Percentiles rank a stretch among this genome's conserved stretches.
Conservation (phyloP, 1,139 yeast genomes). For the Scheffersomyces parashehatae region DNA sequence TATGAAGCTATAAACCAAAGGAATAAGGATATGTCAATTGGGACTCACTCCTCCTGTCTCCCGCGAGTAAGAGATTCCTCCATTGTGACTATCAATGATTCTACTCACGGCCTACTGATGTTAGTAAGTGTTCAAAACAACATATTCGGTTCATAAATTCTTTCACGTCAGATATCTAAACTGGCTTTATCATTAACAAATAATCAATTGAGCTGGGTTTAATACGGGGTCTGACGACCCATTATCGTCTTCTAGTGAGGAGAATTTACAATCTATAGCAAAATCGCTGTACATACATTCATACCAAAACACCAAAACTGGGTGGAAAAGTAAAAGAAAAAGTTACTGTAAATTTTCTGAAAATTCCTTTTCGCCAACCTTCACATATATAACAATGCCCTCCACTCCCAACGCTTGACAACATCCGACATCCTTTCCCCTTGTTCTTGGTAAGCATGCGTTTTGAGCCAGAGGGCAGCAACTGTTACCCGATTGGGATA, state of each 20-base stretch:
- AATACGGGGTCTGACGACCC: slow-evolving; percentile 46
- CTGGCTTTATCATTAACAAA: slow-evolving; percentile 51
- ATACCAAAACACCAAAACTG: neutral
- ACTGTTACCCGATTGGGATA: too few relatives aligned
- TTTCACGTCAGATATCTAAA: slow-evolving; percentile 32
- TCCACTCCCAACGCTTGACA: too few relatives aligned
- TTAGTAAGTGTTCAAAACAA: slow-evolving; percentile 4
- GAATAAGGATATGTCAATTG: neutral
- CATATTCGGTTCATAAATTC: slow-evolving; percentile 3
- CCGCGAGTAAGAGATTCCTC: neutral
- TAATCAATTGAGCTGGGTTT: slow-evolving; percentile 58
- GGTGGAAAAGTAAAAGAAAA: too few relatives aligned
- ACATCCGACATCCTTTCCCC: too few relatives aligned
- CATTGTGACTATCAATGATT: neutral
- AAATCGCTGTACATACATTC: slow-evolving; percentile 15
- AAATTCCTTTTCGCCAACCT: too few relatives aligned
- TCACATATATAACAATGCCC: too few relatives aligned
- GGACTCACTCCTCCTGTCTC: neutral
- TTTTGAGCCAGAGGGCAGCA: too few relatives aligned
- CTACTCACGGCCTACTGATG: neutral
- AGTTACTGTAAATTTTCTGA: too few relatives aligned
- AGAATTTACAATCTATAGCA: too few relatives aligned
- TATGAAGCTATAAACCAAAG: too few relatives aligned
- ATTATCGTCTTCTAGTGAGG: slow-evolving; percentile 31
- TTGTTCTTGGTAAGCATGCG: too few relatives aligned